Evolutionary conservation across 2,329 filamentous ascomycete species (phyloP), one percentile per base, ranked within the genome.

Genomic region (Neonectria faginata): DNA sequence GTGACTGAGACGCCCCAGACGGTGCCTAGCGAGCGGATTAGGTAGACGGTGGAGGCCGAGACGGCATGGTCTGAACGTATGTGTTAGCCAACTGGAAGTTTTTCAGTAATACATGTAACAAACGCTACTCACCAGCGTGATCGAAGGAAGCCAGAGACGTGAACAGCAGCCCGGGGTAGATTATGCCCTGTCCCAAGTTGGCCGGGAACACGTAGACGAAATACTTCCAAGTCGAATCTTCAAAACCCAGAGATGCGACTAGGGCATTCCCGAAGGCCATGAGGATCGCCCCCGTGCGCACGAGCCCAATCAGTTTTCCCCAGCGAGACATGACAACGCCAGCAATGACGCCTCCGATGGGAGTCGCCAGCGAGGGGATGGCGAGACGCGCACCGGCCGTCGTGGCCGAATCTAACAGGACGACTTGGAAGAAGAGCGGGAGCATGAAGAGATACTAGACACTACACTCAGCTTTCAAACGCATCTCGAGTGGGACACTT

Each of bases 361-460:
- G 88, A 0, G 85, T 85, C 0, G 86, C 88, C 10, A 91, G 72
- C 0, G 88, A 90, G 1, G 90, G 87, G 1, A 89, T 85, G 0
- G 88, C 85, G 7, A 92, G 84, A 1, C 89, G 85, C 6, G 88
- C 83, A 1, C 90, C 90, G 0, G 90, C 90, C 14, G 83, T 82
- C 0, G 89, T 88, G 0, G 90, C 86, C 0, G 87, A 87, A 64
- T 91, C 89, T 2, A 87, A 78, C 3, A 90, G 82, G 7, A 91
- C 88, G 0, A 87, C 87, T 69, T 91, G 89, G 73, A 91, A 92
- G 78, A 90, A 92, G 5, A 92, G 79, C 0, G 91, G 91, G 0
- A 90, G 83, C 72, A 90, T 90, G 79, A 92, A 92, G 16, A 92
- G 80, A 67, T 91, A 87, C 83, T 86, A 47, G 2, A 47, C 12